Base-by-base conservation (phyloP, 2,329 filamentous ascomycete genomes). In the Dothiorella sarmentorum region DNA sequence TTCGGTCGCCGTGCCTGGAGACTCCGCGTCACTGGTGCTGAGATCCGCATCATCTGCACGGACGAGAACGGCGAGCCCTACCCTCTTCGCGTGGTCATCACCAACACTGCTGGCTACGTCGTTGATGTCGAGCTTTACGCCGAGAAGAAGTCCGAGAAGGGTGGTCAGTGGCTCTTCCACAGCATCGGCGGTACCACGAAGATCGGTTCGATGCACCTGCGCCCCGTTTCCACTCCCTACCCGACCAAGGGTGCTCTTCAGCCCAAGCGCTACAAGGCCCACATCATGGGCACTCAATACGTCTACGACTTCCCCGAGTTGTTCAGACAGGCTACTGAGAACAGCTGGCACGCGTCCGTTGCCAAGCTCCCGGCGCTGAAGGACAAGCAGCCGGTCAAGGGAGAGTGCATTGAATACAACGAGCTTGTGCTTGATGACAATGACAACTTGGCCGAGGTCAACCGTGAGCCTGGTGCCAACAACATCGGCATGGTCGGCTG, bases 231-330 rank as follows among this genome's bases (percentile, higher is more conserved):
- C 43, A 92, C 91, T 3, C 91, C 94, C 20, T 99, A 99, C 76
- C 88, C 93, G 35, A 97, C 93, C 71, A 99, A 99, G 86, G 95
- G 97, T 76, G 96, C 92, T 82, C 84, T 99, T 61, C 94, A 99
- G 79, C 94, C 94, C 63, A 97, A 97, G 86, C 87, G 94, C 68
- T 97, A 99, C 86, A 97, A 96, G 87, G 94, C 94, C 66, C 94
- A 99, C 74, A 81, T 97, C 62, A 97, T 99, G 92, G 94, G 94
- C 64, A 99, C 94, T 26, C 94, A 99, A 77, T 99, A 97, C 73
- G 94, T 97, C 57, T 99, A 99, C 74, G 94, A 99, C 76, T 99
- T 99, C 88, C 94, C 94, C 27, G 94, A 99, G 82, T 86, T 99
- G 49, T 99, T 99, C 89, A 86, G 94, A 71, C 94, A 97, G 77